phyloP scores from a whole-genome alignment of 257 asterid species.

The Leptodermis oblonga region DNA sequence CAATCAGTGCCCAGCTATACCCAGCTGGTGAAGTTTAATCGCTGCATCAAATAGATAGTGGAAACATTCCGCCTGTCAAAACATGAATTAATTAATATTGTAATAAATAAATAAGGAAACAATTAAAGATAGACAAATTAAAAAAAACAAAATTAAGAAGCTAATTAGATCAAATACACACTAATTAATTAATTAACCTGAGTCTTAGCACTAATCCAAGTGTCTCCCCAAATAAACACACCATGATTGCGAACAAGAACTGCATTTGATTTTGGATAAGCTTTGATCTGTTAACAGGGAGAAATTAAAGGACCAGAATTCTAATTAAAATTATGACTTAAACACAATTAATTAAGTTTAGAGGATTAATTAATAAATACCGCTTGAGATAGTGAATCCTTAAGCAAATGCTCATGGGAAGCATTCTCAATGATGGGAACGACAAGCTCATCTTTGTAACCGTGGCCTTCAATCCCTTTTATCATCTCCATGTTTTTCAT shows the following conservation, averaged over 20 bases:
- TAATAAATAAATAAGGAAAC: too few relatives aligned
- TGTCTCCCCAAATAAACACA: conserved; percentile 77
- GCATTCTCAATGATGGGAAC: conserved; percentile 87
- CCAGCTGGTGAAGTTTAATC: conserved; percentile 75
- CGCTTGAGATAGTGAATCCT: conserved; percentile 65
- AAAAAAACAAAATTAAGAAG: too few relatives aligned
- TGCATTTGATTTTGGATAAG: conserved; percentile 74
- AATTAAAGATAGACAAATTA: too few relatives aligned
- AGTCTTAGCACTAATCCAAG: conserved; percentile 85
- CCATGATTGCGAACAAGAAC: conserved; percentile 90
- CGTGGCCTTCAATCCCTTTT: conserved; percentile 84
- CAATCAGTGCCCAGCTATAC: conserved; percentile 17
- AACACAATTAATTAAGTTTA: too few relatives aligned
- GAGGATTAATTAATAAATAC: too few relatives aligned
- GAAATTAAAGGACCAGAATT: not conserved
- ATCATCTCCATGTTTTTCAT: conserved; percentile 89
- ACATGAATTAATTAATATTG: too few relatives aligned
- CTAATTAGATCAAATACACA: too few relatives aligned
- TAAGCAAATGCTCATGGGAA: conserved; percentile 74
- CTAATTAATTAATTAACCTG: too few relatives aligned
- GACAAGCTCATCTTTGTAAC: conserved; percentile 75
- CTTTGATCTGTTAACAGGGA: conserved; percentile 61
- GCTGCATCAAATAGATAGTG: conserved; percentile 91
- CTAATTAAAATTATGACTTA: too few relatives aligned
- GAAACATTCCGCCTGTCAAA: conserved; percentile 80